Evolutionary conservation across 352 stramenopile species (phyloP), one percentile per base, ranked within the genome.

Genomic region (Phytophthora cactorum): DNA sequence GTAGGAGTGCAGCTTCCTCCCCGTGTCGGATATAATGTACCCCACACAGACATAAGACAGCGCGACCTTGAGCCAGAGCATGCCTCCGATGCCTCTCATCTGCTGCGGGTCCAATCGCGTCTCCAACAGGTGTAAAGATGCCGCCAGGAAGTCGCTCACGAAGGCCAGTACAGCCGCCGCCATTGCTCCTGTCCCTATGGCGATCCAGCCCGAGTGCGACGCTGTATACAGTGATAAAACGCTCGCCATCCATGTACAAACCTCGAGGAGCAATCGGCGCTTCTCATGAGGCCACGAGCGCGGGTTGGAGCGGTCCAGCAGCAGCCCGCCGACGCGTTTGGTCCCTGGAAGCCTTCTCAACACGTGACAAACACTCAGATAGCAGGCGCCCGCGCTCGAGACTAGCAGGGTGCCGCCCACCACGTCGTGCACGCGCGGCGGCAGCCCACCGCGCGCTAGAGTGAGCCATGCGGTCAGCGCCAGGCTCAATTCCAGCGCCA

Each of bases 191-290:
- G 59, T 71, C 5, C 60, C 38, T 11, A 91, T 78, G 31, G 84
- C 79, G 17, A 92, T 49, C 62, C 70, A 73, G 2, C 59, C 63
- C 32, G 71, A 87, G 47, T 85, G 82, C 43, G 76, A 86, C 5
- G 70, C 59, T 46, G 66, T 87, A 70, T 92, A 95, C 54, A 87
- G 84, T 51, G 78, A 90, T 72, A 85, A 73, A 8, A 95, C 82
- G 10, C 77, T 79, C 14, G 79, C 81, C 55, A 92, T 83, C 85
- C 85, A 95, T 10, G 78, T 89, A 56, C 75, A 93, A 15, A 86
- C 72, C 47, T 95, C 85, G 5, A 95, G 52, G 28, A 93, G 79
- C 36, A 89, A 68, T 22, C 84, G 72, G n/a, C 82, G 57, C 45
- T 77, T 78, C 49, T 91, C 84, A 45, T 72, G 51, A 8, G 73